phyloP scores from a whole-genome alignment of 345 rosid genomes.

The Citrus trifoliata region DNA sequence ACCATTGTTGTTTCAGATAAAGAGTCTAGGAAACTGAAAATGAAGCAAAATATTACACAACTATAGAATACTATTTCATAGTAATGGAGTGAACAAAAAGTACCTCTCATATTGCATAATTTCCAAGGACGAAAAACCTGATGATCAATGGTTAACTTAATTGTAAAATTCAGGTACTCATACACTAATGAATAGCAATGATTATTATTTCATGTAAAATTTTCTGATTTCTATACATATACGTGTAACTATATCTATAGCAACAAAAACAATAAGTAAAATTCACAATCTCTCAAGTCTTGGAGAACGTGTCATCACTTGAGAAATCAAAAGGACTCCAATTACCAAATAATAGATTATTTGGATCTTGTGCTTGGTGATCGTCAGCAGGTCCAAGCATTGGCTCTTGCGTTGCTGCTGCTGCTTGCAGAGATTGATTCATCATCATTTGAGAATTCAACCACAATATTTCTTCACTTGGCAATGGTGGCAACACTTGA shows the following conservation, averaged over 20 bases:
- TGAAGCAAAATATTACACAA: not conserved
- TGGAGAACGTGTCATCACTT: conserved; percentile 30
- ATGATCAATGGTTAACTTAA: not conserved
- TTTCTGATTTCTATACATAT: not conserved
- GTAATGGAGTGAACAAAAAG: not conserved
- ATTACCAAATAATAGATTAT: conserved; percentile 25
- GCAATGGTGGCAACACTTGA: conserved; percentile 42
- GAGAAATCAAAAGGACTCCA: conserved; percentile 49
- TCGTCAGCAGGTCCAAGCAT: conserved; percentile 30
- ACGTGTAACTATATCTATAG: not conserved
- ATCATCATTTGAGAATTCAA: conserved; percentile 15
- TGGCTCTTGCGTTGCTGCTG: conserved; percentile 17
- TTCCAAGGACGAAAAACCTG: not conserved
- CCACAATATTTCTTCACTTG: conserved; percentile 36
- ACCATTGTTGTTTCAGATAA: too few relatives aligned
- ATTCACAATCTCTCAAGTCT: conserved; percentile 13
- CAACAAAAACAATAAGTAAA: not conserved
- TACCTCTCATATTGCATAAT: not conserved
- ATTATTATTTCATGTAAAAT: not conserved
- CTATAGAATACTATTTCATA: not conserved
- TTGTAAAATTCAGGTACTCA: not conserved
- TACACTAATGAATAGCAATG: not conserved
- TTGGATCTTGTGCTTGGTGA: conserved; percentile 28
- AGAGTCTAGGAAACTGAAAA: not conserved
- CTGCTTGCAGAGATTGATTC: conserved; percentile 18